Conservation (phyloP, 768 basidiomycete genomes). For the Mycena venus region DNA sequence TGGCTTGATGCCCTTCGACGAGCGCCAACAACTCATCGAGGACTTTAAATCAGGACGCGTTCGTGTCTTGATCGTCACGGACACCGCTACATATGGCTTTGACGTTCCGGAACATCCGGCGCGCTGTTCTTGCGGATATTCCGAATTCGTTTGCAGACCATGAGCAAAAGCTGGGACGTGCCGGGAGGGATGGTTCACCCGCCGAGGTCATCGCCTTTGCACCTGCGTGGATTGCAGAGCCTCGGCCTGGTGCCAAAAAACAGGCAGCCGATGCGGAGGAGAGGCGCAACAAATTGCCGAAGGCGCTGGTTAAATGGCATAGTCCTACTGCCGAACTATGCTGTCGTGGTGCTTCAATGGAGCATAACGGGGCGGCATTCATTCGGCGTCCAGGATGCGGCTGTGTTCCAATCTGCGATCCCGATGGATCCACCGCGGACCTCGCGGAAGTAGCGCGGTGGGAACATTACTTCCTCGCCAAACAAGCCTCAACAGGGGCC, state of each 20-base stretch:
- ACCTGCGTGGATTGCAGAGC: not conserved
- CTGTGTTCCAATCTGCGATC: not conserved
- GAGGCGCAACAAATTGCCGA: not conserved
- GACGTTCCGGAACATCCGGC: not conserved
- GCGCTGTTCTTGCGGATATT: not conserved
- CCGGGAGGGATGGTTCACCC: not conserved
- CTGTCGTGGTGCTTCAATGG: not conserved
- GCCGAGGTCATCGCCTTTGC: constrained; percentile 3
- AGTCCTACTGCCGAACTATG: not conserved
- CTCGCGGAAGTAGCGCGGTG: not conserved
- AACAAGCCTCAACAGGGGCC: not conserved
- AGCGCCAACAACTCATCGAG: not conserved
- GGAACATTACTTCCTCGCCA: not conserved
- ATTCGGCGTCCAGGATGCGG: not conserved
- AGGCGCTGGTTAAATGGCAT: not conserved
- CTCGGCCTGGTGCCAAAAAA: not conserved
- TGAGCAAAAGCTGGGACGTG: not conserved
- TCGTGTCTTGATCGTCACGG: not conserved
- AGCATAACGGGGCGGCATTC: not conserved
- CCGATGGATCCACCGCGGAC: not conserved
- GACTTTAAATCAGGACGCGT: not conserved
- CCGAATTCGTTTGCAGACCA: not conserved
- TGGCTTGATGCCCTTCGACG: not conserved
- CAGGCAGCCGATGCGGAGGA: not conserved
- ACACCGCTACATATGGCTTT: not conserved